phyloP scores from a whole-genome alignment of 495 filamentous ascomycete genomes.

The Rhypophila decipiens region DNA sequence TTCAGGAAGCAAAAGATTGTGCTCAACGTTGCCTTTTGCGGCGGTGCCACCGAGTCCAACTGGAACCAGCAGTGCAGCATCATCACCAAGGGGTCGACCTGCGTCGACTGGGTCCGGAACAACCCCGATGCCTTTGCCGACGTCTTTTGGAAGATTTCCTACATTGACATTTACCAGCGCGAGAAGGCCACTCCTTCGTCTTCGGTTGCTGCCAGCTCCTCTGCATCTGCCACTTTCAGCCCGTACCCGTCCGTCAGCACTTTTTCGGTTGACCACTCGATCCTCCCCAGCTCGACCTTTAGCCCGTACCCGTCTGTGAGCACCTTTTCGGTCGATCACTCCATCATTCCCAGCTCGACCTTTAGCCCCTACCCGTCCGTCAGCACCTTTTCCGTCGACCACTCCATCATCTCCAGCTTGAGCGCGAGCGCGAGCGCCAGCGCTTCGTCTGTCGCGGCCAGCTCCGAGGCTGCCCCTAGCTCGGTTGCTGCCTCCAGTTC shows the following conservation, averaged over 20 bases:
- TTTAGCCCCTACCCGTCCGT: background rate
- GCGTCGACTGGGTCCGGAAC: conserved; percentile 51
- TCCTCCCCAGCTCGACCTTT: background rate
- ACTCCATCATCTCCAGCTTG: background rate
- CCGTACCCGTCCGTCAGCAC: conserved; percentile 7
- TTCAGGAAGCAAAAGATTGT: conserved; percentile 43
- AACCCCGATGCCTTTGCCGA: conserved; percentile 50
- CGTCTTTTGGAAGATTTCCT: conserved; percentile 49
- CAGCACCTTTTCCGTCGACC: background rate
- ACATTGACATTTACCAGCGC: conserved; percentile 47
- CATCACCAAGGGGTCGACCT: conserved; percentile 26
- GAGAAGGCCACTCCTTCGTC: conserved; percentile 11
- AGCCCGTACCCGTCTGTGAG: background rate
- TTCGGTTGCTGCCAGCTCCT: conserved; percentile 10
- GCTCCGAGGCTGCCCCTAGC: background rate
- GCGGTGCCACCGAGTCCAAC: conserved; percentile 32
- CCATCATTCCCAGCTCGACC: conserved; percentile 1
- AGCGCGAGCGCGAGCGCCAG: background rate
- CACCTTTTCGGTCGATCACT: conserved; percentile 1
- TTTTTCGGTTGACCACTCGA: background rate
- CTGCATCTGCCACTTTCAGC: conserved; percentile 32
- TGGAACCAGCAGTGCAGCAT: conserved; percentile 16
- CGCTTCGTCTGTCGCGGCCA: background rate
- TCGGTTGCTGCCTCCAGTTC: background rate
- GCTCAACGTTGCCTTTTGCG: conserved; percentile 46